Conservation (phyloP, 2,329 filamentous ascomycete species). For the Penicillium sclerotigenum region DNA sequence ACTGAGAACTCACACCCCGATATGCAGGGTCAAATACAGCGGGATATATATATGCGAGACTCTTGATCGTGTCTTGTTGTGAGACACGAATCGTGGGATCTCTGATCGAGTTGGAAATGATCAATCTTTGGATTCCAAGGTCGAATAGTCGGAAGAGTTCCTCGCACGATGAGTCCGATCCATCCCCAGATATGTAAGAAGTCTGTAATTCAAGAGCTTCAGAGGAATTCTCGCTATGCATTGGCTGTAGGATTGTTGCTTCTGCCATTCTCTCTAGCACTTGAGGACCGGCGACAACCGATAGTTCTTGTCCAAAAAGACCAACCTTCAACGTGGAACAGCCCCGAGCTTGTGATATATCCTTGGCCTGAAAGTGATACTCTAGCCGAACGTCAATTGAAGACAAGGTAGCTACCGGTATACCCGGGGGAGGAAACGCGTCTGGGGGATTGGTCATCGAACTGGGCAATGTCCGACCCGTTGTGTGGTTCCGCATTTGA, state of each 20-base stretch:
- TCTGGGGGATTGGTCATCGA: constrained; percentile 15
- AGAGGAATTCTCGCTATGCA: not conserved
- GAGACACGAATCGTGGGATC: not conserved
- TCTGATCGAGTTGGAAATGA: constrained; percentile 10
- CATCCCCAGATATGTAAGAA: not conserved
- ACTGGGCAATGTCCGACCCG: constrained; percentile 13
- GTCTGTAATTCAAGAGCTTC: not conserved
- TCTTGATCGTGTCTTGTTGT: constrained; percentile 7
- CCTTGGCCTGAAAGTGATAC: constrained; percentile 6
- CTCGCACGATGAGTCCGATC: not conserved
- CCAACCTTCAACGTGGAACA: too few species aligned
- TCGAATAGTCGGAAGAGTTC: constrained; percentile 24
- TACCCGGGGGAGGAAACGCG: constrained; percentile 15
- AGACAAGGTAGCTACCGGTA: constrained; percentile 18
- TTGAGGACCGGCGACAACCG: too few species aligned
- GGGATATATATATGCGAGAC: constrained; percentile 28
- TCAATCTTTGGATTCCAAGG: constrained; percentile 24
- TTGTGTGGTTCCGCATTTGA: not conserved
- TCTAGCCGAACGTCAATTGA: constrained; percentile 23
- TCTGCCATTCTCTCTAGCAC: not conserved
- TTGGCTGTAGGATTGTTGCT: not conserved
- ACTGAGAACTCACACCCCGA: constrained; percentile 23
- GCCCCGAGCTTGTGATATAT: not conserved
- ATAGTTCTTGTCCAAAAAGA: not conserved
- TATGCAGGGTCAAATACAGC: constrained; percentile 32